Percentiles rank a stretch among this genome's conserved stretches.
These are phyloP conservation scores for Craterostigma plantagineum DNA, from an alignment of 257 asterid species.

Conservation along the genomic window DNA sequence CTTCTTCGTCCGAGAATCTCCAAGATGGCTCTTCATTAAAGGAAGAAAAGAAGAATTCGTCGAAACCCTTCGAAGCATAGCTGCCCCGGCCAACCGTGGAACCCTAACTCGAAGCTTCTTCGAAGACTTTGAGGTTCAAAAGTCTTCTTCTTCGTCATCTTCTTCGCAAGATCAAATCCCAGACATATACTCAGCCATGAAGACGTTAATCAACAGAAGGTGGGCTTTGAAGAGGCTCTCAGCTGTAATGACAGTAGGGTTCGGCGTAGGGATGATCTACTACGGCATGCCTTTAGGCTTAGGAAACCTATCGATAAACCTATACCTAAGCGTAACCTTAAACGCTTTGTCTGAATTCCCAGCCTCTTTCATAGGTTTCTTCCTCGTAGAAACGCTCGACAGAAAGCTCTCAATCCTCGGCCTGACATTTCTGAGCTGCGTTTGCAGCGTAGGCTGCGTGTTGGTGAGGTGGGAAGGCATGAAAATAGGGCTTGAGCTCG, in stretches of 20 bases:
- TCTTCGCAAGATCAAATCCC: neutral
- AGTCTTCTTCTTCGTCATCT: no score
- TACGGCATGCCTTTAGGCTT: constrained; percentile 28
- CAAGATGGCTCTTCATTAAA: constrained; percentile 29
- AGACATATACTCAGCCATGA: constrained; percentile 5
- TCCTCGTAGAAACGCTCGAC: constrained; percentile 13
- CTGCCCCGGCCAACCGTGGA: neutral
- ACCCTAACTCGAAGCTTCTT: neutral
- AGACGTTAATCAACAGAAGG: neutral
- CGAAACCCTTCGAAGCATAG: constrained; percentile 4
- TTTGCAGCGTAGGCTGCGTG: constrained; percentile 11
- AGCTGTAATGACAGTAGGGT: constrained; percentile 4
- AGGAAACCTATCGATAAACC: constrained; percentile 18
- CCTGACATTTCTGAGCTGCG: constrained; percentile 14
- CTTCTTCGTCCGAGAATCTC: constrained; percentile 24
- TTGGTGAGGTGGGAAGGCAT: constrained; percentile 9
- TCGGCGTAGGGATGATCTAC: constrained; percentile 27
- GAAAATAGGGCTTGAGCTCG: constrained; percentile 11
- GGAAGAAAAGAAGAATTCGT: constrained; percentile 11
- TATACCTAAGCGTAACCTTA: constrained; percentile 17
- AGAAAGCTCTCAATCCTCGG: constrained; percentile 15
- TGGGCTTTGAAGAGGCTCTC: constrained; percentile 7
- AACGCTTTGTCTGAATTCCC: constrained; percentile 22
- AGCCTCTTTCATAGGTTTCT: constrained; percentile 11
- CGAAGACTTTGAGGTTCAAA: neutral